These are phyloP conservation scores for Aureobasidium vineae DNA, from an alignment of 2,329 filamentous ascomycete species.

Conservation along the genomic window DNA sequence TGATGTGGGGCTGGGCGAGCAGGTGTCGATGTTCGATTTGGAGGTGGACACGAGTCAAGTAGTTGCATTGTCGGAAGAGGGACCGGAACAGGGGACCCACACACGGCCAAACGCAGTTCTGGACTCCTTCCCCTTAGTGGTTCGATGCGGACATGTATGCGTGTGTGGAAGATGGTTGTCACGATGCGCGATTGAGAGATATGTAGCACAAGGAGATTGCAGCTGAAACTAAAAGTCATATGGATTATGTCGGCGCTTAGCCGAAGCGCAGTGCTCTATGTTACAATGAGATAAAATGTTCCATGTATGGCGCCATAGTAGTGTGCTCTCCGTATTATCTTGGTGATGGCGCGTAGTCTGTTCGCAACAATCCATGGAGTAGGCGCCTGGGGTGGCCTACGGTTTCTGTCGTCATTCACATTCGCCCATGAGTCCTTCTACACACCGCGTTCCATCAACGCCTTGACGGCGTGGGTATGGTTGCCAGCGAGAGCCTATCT, in stretches of 20 bases:
- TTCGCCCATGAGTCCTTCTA: background rate
- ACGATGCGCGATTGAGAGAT: background rate
- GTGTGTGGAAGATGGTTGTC: background rate
- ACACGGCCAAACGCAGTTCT: slow-evolving; percentile 5
- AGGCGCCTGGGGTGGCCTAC: background rate
- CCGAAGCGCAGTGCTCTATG: background rate
- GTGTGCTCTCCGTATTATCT: background rate
- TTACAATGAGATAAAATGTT: background rate
- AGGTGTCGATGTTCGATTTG: background rate
- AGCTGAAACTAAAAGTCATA: background rate
- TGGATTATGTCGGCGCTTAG: background rate
- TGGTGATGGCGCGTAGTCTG: background rate
- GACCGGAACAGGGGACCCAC: background rate
- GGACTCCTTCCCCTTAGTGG: background rate
- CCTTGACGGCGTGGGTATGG: background rate
- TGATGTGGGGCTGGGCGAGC: background rate
- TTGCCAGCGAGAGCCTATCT: background rate
- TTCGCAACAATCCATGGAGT: background rate
- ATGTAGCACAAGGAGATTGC: background rate
- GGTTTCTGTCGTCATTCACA: background rate
- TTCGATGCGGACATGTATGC: background rate
- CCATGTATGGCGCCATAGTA: background rate
- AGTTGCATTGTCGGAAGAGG: background rate
- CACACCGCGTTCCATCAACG: background rate
- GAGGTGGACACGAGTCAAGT: slow-evolving; percentile 3